Percentiles rank a stretch among this genome's conserved stretches.
phyloP scores from a whole-genome alignment of 257 asterid species.

The Ilex aquifolium region DNA sequence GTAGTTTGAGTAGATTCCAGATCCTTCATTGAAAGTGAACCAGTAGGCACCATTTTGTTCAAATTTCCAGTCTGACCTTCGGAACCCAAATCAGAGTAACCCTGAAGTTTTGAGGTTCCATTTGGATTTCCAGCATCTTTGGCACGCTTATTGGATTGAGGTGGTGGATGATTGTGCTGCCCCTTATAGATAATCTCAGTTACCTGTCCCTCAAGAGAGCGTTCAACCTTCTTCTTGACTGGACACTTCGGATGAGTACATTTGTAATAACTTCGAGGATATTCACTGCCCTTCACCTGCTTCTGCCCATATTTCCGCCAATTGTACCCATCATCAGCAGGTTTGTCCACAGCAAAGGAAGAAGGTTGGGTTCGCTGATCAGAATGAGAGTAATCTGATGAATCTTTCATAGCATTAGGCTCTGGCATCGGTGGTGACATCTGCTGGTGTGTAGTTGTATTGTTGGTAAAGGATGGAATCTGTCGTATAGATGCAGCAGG shows the following conservation, averaged over 20 bases:
- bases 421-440: neutral
- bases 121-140: neutral
- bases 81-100: neutral
- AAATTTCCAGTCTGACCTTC: neutral
- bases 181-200: constrained; percentile 13
- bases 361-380: neutral
- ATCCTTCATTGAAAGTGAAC: neutral
- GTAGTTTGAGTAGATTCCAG: neutral
- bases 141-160: neutral
- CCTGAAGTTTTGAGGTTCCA: neutral
- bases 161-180: neutral
- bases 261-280: constrained; percentile 24
- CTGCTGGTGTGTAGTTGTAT: neutral
- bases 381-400: neutral
- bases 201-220: constrained; percentile 12
- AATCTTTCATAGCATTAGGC: neutral
- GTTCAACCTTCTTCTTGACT: constrained; percentile 12
- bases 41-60: neutral
- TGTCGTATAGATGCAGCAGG: neutral
- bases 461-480: neutral
- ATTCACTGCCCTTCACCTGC: constrained; percentile 21
- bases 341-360: neutral
- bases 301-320: constrained; percentile 27
- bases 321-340: constrained; percentile 19
- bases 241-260: constrained; percentile 1